A percentile compares a stretch with the other conserved stretches of the same genome.
Evolutionary conservation across 257 asterid genomes (phyloP).

Genomic region (Penstemon davidsonii): DNA sequence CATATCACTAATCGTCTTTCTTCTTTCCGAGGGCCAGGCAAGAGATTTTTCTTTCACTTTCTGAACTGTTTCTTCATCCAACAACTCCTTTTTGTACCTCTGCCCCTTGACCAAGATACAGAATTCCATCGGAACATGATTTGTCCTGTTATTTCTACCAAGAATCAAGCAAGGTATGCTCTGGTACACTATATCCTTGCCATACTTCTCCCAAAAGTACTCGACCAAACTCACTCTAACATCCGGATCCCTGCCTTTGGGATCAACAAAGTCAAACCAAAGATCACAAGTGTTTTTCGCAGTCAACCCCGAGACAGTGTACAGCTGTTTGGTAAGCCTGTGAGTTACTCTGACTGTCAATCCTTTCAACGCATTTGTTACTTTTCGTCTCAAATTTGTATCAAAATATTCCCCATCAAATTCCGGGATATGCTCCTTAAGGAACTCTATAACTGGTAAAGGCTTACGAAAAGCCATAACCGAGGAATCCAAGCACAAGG

Average conservation of each 20-base stretch:
- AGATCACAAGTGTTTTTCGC: slow-evolving; percentile 36
- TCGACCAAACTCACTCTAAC: slow-evolving; percentile 44
- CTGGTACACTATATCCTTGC: slow-evolving; percentile 36
- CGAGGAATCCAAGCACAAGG: slow-evolving; percentile 60
- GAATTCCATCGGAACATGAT: slow-evolving; percentile 67
- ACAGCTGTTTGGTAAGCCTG: slow-evolving; percentile 53
- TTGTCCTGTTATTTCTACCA: slow-evolving; percentile 43
- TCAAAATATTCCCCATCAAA: slow-evolving; percentile 37
- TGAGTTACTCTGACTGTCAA: slow-evolving; percentile 59
- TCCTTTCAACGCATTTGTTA: slow-evolving; percentile 46
- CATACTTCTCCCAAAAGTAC: slow-evolving; percentile 57
- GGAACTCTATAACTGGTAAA: slow-evolving; percentile 53
- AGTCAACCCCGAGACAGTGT: slow-evolving; percentile 43
- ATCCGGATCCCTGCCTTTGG: slow-evolving; percentile 42
- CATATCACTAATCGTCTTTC: slow-evolving; percentile 41
- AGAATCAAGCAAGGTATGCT: slow-evolving; percentile 60
- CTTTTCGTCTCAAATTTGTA: slow-evolving; percentile 22
- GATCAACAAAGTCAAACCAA: slow-evolving; percentile 47
- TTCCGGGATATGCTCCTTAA: slow-evolving; percentile 39
- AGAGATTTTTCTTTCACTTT: slow-evolving; percentile 41
- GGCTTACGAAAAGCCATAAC: slow-evolving; percentile 63
- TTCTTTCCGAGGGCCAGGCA: slow-evolving; percentile 49
- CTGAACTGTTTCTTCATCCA: slow-evolving; percentile 36
- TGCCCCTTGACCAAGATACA: slow-evolving; percentile 72
- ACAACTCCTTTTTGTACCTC: slow-evolving; percentile 52